Conservation (phyloP, 2,329 filamentous ascomycete species). For the Sclerotiophoma versabilis region DNA sequence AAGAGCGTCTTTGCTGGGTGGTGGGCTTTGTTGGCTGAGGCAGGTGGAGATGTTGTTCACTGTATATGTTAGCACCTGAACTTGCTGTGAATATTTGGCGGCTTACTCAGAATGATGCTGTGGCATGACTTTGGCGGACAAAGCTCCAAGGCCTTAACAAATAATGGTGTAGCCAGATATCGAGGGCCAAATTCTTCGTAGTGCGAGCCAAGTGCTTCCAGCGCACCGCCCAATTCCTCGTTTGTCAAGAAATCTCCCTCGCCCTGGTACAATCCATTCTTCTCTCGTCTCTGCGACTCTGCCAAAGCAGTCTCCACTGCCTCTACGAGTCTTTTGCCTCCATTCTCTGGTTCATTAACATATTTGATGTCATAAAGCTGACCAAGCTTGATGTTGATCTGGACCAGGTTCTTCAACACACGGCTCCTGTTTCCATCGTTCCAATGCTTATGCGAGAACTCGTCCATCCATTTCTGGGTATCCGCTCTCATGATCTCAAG, state of each 20-base stretch:
- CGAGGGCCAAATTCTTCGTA: conserved; percentile 78
- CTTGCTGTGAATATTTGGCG: neutral
- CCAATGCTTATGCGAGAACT: conserved; percentile 52
- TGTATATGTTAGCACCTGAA: conserved; percentile 38
- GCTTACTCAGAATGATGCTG: conserved; percentile 76
- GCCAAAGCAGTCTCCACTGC: conserved; percentile 80
- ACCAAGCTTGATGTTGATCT: conserved; percentile 82
- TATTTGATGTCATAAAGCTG: conserved; percentile 81
- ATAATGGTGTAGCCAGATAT: conserved; percentile 83
- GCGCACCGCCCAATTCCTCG: conserved; percentile 74
- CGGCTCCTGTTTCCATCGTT: conserved; percentile 63
- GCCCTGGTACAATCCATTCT: conserved; percentile 71
- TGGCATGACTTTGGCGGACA: conserved; percentile 73
- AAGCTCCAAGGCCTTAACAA: conserved; percentile 80
- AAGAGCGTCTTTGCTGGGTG: conserved; percentile 30
- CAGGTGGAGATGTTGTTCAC: conserved; percentile 83
- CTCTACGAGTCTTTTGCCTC: conserved; percentile 78
- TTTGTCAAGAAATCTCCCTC: conserved; percentile 75
- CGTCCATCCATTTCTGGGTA: conserved; percentile 61
- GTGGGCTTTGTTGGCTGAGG: conserved; percentile 69
- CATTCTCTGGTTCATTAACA: conserved; percentile 74
- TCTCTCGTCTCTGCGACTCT: conserved; percentile 73
- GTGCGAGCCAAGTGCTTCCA: conserved; percentile 78
- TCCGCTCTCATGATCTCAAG: conserved; percentile 78
- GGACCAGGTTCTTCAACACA: conserved; percentile 75